Evolutionary conservation across 345 rosid genomes (phyloP).

Genomic region (Populus pruinosa): DNA sequence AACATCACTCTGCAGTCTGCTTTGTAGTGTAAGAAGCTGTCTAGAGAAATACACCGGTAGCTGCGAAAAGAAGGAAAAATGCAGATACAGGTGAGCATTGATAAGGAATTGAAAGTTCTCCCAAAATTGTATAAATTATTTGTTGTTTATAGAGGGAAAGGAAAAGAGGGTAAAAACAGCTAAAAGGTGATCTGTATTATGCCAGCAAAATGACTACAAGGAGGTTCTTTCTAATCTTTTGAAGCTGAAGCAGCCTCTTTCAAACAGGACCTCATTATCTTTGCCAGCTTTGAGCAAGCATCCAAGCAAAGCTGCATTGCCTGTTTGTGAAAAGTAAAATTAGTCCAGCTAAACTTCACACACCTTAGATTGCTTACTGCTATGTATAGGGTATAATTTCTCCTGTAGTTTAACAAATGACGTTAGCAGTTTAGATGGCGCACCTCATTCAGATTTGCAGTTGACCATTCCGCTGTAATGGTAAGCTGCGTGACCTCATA

Average conservation of each 20-base stretch:
- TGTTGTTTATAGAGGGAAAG: background rate
- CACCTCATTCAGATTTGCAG: constrained; percentile 77
- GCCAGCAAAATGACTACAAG: background rate
- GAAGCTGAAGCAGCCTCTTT: constrained; percentile 61
- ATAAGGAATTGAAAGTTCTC: background rate
- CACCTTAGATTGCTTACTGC: background rate
- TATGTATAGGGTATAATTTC: background rate
- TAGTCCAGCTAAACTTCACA: background rate
- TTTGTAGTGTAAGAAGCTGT: background rate
- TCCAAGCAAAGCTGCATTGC: constrained; percentile 92
- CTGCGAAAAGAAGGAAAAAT: background rate
- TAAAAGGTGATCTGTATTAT: background rate
- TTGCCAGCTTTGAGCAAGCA: constrained; percentile 74
- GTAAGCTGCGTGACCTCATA: constrained; percentile 84
- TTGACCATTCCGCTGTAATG: constrained; percentile 82
- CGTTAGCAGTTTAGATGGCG: background rate
- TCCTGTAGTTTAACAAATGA: background rate
- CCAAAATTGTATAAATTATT: background rate
- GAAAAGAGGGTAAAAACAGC: background rate
- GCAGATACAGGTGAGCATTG: background rate
- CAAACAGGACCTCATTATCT: constrained; percentile 78
- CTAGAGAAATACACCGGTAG: background rate
- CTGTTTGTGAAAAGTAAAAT: constrained; percentile 38
- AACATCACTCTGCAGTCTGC: background rate
- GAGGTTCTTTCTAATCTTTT: constrained; percentile 31